Evolutionary conservation across 139 green algal species (phyloP).

Genomic region (Diplosphaera chodatii): DNA sequence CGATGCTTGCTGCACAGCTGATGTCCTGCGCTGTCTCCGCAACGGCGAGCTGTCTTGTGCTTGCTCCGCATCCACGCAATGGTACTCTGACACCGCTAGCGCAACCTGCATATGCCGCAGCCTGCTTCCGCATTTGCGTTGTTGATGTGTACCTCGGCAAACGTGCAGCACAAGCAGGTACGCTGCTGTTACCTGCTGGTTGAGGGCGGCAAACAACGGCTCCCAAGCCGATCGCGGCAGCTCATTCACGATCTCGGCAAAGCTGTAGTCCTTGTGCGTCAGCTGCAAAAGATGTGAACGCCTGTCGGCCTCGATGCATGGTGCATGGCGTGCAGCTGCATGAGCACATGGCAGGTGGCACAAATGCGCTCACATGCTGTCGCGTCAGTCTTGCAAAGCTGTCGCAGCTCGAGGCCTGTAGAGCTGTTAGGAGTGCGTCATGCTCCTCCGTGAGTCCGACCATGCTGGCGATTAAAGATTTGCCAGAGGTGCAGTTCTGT

Average conservation of each 20-base stretch:
- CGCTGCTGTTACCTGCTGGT: conserved; percentile 4
- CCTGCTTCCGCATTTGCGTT: too few relatives aligned
- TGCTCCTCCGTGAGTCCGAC: not conserved
- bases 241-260: conserved; percentile 21
- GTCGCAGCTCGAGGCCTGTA: not conserved
- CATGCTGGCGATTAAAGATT: not conserved
- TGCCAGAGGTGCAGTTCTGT: too few relatives aligned
- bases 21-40: too few relatives aligned
- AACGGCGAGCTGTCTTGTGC: too few relatives aligned
- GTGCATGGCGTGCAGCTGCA: too few relatives aligned
- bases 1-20: not conserved
- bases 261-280: not conserved
- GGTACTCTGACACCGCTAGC: not conserved
- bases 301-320: too few relatives aligned
- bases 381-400: not conserved
- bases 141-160: too few relatives aligned
- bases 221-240: conserved; percentile 13
- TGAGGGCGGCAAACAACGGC: conserved; percentile 13
- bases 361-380: not conserved
- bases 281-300: not conserved
- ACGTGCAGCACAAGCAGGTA: too few relatives aligned
- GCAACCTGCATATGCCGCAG: not conserved
- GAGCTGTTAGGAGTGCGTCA: not conserved
- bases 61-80: not conserved
- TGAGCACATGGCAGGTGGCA: too few relatives aligned